Evolutionary conservation across 352 stramenopile species (phyloP).

Genomic region (Phytophthora capsici): DNA sequence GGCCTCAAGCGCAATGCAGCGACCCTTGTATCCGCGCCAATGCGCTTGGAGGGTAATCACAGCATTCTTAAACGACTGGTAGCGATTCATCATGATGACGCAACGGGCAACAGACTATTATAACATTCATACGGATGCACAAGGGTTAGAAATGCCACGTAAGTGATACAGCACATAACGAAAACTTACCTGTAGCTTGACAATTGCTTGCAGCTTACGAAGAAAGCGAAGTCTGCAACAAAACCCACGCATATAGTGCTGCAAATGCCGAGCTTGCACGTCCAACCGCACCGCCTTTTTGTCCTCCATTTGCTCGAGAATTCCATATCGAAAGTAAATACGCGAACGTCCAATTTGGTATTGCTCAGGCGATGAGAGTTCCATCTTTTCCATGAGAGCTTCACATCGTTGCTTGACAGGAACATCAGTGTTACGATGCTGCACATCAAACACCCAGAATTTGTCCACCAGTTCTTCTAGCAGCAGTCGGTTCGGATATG

Average conservation of each 20-base stretch:
- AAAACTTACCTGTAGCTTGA: conserved; percentile 73
- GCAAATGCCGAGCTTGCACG: conserved; percentile 62
- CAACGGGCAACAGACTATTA: conserved; percentile 88
- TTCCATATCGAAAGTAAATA: conserved; percentile 85
- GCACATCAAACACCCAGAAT: conserved; percentile 76
- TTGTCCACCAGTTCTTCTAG: conserved; percentile 86
- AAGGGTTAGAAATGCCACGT: conserved; percentile 11
- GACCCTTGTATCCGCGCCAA: conserved; percentile 78
- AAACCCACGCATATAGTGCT: conserved; percentile 81
- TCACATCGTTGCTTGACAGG: conserved; percentile 55
- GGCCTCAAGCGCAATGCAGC: conserved; percentile 52
- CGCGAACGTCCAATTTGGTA: conserved; percentile 80
- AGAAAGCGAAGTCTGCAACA: conserved; percentile 63
- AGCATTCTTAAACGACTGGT: conserved; percentile 64
- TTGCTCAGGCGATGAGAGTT: conserved; percentile 69
- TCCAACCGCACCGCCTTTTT: conserved; percentile 65
- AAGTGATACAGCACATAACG: too few species aligned
- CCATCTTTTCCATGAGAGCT: conserved; percentile 65
- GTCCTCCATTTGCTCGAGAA: conserved; percentile 83
- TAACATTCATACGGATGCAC: conserved; percentile 8
- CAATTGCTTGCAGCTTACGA: conserved; percentile 69
- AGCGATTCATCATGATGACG: conserved; percentile 78
- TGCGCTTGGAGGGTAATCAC: conserved; percentile 72
- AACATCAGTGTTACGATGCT: conserved; percentile 46
- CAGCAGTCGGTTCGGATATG: conserved; percentile 96